A percentile compares a stretch with the other conserved stretches of the same genome.
These are phyloP conservation scores for Hyaloperonospora arabidopsidis DNA, from an alignment of 352 stramenopile genomes.

Conservation along the genomic window DNA sequence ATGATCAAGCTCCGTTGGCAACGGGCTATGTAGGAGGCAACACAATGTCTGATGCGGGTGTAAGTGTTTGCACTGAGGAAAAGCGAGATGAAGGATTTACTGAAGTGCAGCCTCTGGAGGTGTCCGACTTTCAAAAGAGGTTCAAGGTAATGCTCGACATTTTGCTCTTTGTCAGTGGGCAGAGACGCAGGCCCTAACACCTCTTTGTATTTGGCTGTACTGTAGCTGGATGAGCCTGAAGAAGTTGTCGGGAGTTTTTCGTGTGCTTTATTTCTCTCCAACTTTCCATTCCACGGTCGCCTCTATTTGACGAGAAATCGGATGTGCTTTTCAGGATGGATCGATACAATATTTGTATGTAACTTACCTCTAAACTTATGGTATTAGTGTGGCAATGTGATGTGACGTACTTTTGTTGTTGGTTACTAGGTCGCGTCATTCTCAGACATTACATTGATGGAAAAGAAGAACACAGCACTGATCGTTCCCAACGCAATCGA, in stretches of 20 bases:
- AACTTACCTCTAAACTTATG: background rate
- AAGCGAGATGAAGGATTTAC: slow-evolving; percentile 35
- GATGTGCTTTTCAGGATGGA: slow-evolving; percentile 78
- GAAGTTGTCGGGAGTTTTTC: slow-evolving; percentile 83
- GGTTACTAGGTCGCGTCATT: slow-evolving; percentile 51
- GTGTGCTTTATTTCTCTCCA: slow-evolving; percentile 69
- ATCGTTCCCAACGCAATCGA: slow-evolving; percentile 84
- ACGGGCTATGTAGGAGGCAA: slow-evolving; percentile 8
- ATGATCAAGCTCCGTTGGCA: slow-evolving; percentile 1
- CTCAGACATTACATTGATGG: slow-evolving; percentile 59
- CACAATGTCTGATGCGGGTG: slow-evolving; percentile 8
- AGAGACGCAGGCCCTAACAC: background rate
- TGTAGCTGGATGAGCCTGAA: slow-evolving; percentile 52
- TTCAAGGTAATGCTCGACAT: slow-evolving; percentile 49
- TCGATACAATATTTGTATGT: slow-evolving; percentile 72
- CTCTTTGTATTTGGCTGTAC: background rate
- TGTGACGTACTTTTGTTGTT: slow-evolving; percentile 3
- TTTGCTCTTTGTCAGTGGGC: background rate
- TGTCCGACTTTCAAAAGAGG: slow-evolving; percentile 76
- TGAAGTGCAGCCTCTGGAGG: slow-evolving; percentile 39
- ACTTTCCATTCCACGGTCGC: slow-evolving; percentile 74
- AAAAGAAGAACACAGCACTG: slow-evolving; percentile 81
- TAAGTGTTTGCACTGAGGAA: slow-evolving; percentile 9
- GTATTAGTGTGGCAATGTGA: background rate
- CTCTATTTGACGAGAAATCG: slow-evolving; percentile 69